phyloP scores from a whole-genome alignment of 2,329 filamentous ascomycete genomes.

The Elsinoe ampelina region DNA sequence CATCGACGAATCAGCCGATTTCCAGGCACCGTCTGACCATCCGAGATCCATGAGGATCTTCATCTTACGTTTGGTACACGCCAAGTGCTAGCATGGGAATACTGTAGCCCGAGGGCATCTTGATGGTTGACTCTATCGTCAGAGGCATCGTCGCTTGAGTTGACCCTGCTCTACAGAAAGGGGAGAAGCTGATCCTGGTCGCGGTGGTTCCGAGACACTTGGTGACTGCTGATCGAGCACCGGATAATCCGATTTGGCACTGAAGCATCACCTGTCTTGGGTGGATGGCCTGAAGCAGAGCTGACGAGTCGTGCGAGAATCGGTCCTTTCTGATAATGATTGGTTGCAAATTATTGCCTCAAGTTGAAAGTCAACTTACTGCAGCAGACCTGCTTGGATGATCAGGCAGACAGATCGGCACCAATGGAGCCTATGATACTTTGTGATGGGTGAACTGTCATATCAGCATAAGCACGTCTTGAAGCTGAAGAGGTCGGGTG shows the following conservation, averaged over 20 bases:
- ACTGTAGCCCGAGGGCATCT: constrained; percentile 50
- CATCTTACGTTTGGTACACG: constrained; percentile 27
- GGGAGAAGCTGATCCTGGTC: background rate
- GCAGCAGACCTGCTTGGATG: background rate
- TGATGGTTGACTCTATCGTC: constrained; percentile 34
- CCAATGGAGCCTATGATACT: background rate
- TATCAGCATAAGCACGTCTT: background rate
- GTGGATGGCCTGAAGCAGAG: constrained; percentile 1
- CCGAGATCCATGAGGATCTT: background rate
- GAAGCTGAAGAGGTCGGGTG: constrained; percentile 3
- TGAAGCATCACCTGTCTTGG: constrained; percentile 5
- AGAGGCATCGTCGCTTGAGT: constrained; percentile 2
- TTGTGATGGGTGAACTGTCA: background rate
- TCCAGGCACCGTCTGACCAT: constrained; percentile 27
- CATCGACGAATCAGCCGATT: background rate
- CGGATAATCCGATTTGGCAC: background rate
- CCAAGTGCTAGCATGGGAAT: constrained; percentile 52
- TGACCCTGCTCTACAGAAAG: background rate
- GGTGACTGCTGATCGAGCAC: background rate
- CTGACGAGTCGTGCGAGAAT: background rate
- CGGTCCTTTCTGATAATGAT: background rate
- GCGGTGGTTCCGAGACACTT: background rate
- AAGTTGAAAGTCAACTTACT: background rate
- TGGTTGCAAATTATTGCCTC: background rate
- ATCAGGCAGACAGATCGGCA: background rate